A percentile compares a stretch with the other conserved stretches of the same genome.
phyloP scores from a whole-genome alignment of 176 grass and related monocot genomes.

The Raddia guianensis region DNA sequence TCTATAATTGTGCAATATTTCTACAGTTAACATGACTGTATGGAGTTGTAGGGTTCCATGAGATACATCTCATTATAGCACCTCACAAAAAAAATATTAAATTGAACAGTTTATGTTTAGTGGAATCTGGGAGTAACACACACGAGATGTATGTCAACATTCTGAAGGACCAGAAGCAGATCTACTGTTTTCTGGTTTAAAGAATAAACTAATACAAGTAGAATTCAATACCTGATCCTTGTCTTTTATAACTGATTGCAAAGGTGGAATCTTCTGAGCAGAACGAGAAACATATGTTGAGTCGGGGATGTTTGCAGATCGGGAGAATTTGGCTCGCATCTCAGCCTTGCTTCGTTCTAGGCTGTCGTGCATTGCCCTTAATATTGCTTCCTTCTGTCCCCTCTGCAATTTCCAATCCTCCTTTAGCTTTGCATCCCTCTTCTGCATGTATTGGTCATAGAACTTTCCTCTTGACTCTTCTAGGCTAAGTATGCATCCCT shows the following conservation, averaged over 20 bases:
- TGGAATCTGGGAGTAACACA: neutral
- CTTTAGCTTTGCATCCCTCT: conserved; percentile 88
- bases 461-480: conserved; percentile 93
- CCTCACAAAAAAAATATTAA: conserved; percentile 13
- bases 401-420: conserved; percentile 76
- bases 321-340: conserved; percentile 73
- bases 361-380: conserved; percentile 89
- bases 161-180: neutral
- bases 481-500: conserved; percentile 48
- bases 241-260: conserved; percentile 53
- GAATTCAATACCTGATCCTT: conserved; percentile 59
- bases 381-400: conserved; percentile 75
- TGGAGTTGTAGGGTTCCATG: conserved; percentile 1
- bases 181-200: conserved; percentile 19
- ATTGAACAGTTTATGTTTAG: conserved; percentile 10
- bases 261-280: conserved; percentile 57
- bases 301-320: conserved; percentile 44
- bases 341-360: conserved; percentile 84
- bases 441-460: conserved; percentile 93
- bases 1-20: conserved; percentile 13
- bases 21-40: conserved; percentile 9
- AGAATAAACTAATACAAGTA: neutral
- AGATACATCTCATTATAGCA: conserved; percentile 27
- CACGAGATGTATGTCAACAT: conserved; percentile 17
- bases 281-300: conserved; percentile 43